Percentiles rank a stretch among this genome's conserved stretches.
These are phyloP conservation scores for Fusarium palustre DNA, from an alignment of 2,329 filamentous ascomycete genomes.

Conservation along the genomic window DNA sequence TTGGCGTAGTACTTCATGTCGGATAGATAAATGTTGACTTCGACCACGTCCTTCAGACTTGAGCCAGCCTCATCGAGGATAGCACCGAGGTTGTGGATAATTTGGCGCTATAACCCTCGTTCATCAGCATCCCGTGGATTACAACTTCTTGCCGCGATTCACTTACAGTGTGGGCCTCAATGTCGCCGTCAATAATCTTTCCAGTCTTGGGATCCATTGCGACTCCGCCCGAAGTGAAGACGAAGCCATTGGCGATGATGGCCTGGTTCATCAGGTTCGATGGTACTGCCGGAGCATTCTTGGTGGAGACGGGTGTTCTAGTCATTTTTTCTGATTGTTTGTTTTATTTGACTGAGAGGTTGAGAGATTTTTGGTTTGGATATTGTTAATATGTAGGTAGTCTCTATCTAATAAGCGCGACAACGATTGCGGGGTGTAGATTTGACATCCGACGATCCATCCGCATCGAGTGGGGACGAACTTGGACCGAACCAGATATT, in stretches of 20 bases:
- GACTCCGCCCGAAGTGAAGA: conserved; percentile 78
- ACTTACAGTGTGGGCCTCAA: conserved; percentile 70
- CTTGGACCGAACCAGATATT: too few species aligned
- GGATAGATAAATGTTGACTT: conserved; percentile 77
- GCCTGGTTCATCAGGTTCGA: conserved; percentile 43
- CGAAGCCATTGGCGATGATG: conserved; percentile 67
- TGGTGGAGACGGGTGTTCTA: conserved; percentile 40
- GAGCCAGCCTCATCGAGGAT: conserved; percentile 77
- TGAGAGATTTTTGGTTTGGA: neutral
- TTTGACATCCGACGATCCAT: conserved; percentile 10
- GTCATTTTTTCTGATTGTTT: conserved; percentile 23
- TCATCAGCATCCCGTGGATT: too few species aligned
- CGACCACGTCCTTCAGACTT: conserved; percentile 72
- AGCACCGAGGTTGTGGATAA: conserved; percentile 75
- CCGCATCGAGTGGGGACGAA: too few species aligned
- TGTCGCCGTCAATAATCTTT: conserved; percentile 71
- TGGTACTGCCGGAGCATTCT: conserved; percentile 42
- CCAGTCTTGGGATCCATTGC: conserved; percentile 68
- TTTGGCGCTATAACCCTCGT: conserved; percentile 57
- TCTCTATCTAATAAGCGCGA: neutral
- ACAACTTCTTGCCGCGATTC: neutral
- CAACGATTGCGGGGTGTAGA: conserved; percentile 25
- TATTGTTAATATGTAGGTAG: neutral
- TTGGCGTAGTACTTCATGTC: conserved; percentile 78
- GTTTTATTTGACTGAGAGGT: neutral